A percentile compares a stretch with the other conserved stretches of the same genome.
phyloP scores from a whole-genome alignment of 208 protist genomes.

The Acanthamoeba quina region DNA sequence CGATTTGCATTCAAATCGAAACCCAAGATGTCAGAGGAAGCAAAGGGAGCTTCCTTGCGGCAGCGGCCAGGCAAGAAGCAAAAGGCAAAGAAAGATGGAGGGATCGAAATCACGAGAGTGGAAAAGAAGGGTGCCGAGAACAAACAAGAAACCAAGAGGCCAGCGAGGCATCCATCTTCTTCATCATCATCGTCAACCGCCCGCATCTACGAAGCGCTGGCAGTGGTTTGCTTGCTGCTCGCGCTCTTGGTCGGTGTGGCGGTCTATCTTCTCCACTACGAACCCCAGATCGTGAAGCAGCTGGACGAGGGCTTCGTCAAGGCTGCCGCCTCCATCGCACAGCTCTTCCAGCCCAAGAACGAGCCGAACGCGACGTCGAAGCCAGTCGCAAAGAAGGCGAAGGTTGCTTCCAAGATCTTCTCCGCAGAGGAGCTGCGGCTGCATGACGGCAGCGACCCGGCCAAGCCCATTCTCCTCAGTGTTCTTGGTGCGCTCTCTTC shows the following conservation, averaged over 20 bases:
- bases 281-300: not conserved
- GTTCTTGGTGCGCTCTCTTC: not conserved
- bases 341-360: not conserved
- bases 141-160: not conserved
- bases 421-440: slow-evolving; percentile 42
- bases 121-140: not conserved
- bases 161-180: not conserved
- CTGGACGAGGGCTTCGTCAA: not conserved
- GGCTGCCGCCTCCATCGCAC: not conserved
- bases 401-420: slow-evolving; percentile 19
- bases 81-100: not conserved
- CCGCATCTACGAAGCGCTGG: not conserved
- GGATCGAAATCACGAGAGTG: not conserved
- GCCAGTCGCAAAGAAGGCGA: not conserved
- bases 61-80: not conserved
- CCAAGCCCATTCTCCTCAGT: slow-evolving; percentile 49
- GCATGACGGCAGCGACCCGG: slow-evolving; percentile 36
- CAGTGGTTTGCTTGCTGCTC: not conserved
- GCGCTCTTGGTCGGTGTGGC: not conserved
- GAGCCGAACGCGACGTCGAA: not conserved
- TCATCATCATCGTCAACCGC: not conserved
- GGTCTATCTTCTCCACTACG: not conserved
- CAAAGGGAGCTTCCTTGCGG: not conserved
- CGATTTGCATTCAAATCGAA: too few species aligned
- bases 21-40: too few species aligned